Evolutionary conservation across 345 rosid species (phyloP), one percentile per base, ranked within the genome.

Genomic region (Reutealis trisperma): DNA sequence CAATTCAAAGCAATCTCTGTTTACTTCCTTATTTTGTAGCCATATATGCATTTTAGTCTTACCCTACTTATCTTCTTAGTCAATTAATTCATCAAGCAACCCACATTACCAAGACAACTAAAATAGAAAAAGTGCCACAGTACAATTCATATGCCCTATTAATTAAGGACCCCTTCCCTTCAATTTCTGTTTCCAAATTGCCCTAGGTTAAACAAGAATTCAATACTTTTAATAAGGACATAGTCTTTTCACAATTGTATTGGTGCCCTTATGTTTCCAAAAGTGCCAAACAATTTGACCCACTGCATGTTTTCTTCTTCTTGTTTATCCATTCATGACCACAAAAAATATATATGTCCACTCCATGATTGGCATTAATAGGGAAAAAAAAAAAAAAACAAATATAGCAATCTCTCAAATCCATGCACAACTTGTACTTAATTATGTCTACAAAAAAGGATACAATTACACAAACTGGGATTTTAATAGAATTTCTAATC

Each of bases 31-130:
- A 2, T 30, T 49, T 45, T 73, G 44, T 42, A 18, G 44, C 9
- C 69, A 72, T 30, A 34, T 34, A 34, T 34, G 3, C 37, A 34
- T 42, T 8, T 15, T 21, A 32, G 63, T n/a, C 13, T 30, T 49
- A 51, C 30, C 77, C 76, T 73, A 63, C 76, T 47, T 63, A 73
- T 27, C 76, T 25, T 30, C 45, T 47, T 73, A 10, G 14, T 51
- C 24, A 70, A 15, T 18, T 47, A 21, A 63, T 74, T 63, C 61
- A 47, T 51, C 30, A 5, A 16, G 37, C 59, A 30, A n/a, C 32
- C 52, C 24, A 21, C 54, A 41, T 19, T 66, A 27, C n/a, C 42
- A 27, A 52, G 4, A 19, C 2, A 2, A 32, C 8, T 52, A 32
- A 12, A 45, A 2, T 34, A 34, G 37, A 34, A 34, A 34, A 34